phyloP scores from a whole-genome alignment of 2,329 filamentous ascomycete genomes.

The Periconia macrospinosa region DNA sequence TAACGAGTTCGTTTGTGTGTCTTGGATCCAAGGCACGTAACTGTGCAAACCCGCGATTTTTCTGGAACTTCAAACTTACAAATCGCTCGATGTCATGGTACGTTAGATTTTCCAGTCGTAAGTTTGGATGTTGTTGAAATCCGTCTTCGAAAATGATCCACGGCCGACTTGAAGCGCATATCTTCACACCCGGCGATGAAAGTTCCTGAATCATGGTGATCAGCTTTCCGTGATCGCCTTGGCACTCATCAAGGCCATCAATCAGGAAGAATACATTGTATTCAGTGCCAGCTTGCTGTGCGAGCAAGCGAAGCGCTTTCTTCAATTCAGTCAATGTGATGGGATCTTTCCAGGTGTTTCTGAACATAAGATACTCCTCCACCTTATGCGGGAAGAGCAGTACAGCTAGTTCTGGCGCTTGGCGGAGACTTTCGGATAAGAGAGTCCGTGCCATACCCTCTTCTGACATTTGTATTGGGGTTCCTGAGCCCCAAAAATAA shows the following conservation, averaged over 20 bases:
- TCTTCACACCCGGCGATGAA: neutral
- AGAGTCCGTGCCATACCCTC: neutral
- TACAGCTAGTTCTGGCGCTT: neutral
- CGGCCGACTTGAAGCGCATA: too few relatives aligned
- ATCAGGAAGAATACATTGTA: neutral
- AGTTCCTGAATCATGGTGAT: neutral
- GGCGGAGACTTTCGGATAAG: neutral
- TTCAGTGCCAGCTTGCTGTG: neutral
- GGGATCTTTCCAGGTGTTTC: neutral
- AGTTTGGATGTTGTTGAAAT: too few relatives aligned
- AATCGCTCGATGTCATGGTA: too few relatives aligned
- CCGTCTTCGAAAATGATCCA: too few relatives aligned
- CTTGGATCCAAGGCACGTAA: too few relatives aligned
- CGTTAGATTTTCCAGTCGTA: too few relatives aligned
- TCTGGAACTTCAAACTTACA: too few relatives aligned
- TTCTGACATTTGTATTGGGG: neutral
- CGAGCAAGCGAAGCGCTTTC: neutral
- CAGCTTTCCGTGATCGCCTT: neutral
- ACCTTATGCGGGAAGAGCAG: neutral
- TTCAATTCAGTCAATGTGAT: neutral
- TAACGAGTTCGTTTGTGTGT: too few relatives aligned
- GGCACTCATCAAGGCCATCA: neutral
- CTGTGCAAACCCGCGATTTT: too few relatives aligned
- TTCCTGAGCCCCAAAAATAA: slow-evolving; percentile 10
- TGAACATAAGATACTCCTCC: neutral